phyloP scores from a whole-genome alignment of 148 eudicot species.

The Silene latifolia region DNA sequence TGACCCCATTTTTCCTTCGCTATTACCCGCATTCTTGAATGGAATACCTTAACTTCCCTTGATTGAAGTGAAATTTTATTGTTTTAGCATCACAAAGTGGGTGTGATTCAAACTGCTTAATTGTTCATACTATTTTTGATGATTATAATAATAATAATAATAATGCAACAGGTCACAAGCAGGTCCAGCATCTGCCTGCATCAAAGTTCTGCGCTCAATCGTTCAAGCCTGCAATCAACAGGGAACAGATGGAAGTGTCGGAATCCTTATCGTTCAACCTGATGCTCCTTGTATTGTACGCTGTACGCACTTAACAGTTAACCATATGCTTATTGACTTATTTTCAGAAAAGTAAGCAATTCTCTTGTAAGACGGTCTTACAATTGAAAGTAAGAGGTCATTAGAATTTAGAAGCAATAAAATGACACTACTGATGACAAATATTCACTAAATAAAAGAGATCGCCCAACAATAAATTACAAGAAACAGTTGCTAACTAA shows the following conservation, averaged over 20 bases:
- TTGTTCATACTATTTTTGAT: not conserved
- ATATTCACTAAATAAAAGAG: too few relatives aligned
- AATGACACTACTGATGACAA: not conserved
- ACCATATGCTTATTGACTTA: not conserved
- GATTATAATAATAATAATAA: not conserved
- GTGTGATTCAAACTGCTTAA: too few relatives aligned
- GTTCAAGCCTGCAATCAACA: constrained; percentile 42
- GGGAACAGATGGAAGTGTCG: constrained; percentile 62
- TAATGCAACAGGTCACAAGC: constrained; percentile 63
- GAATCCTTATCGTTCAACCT: constrained; percentile 80
- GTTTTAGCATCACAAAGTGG: too few relatives aligned
- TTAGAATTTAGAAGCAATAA: not conserved
- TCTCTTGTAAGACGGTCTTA: not conserved
- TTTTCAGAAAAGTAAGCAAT: not conserved
- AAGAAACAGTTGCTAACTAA: too few relatives aligned
- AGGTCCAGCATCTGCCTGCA: constrained; percentile 88
- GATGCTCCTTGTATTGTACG: constrained; percentile 56
- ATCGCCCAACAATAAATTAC: not conserved
- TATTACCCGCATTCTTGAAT: too few relatives aligned
- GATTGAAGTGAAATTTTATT: too few relatives aligned
- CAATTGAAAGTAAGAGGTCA: too few relatives aligned
- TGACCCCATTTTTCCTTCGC: too few relatives aligned
- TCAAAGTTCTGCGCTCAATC: constrained; percentile 52
- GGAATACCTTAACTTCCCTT: too few relatives aligned
- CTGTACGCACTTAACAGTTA: not conserved